Evolutionary conservation across 2,329 filamentous ascomycete species (phyloP), one percentile per base, ranked within the genome.

Genomic region (Fusarium sororula): DNA sequence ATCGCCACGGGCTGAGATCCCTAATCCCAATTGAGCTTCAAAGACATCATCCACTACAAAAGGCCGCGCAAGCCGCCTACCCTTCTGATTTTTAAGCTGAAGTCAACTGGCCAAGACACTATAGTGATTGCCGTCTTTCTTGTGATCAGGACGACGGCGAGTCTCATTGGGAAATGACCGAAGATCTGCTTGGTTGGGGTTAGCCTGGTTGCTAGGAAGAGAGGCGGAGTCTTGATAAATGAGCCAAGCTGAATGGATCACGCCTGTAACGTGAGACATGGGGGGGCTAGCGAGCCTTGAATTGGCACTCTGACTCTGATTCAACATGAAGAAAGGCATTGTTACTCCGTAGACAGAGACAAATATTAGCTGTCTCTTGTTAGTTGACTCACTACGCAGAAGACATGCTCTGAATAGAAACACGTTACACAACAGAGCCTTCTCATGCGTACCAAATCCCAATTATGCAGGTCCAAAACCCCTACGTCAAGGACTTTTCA

Each of bases 11-110:
- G 42, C 42, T 54, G 26, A 26, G 56, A 15, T 53, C 55, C 38
- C 67, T 71, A 71, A 57, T 24, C 68, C 62, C 24, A 42, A 71
- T 71, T 39, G 39, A 71, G 68, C 38, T 45, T 71, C 59, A 70
- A 65, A 55, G 59, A 59, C 67, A 70, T 70, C 66, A 70, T 70
- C 45, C 37, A 24, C 41, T 35, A 17, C 14, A 26, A 58, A 54
- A 67, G 41, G 67, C 62, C 67, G 55, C 68, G 68, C 68, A 70
- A 70, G 67, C 67, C 24, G 35, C 45, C 45, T 38, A 26, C 37
- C 0, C 6, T 35, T 28, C 3, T 41, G 45, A 47, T 42, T 66
- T 44, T 50, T 41, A 38, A 57, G 58, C 67, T 69, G 45, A 50
- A 53, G 44, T 26, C 32, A 37, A 37, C 18, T 26, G 50, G 50